Percentiles rank a stretch among this genome's conserved stretches.
These are phyloP conservation scores for Kazachstania psychrophila DNA, from an alignment of 805 yeast genomes.

Conservation along the genomic window DNA sequence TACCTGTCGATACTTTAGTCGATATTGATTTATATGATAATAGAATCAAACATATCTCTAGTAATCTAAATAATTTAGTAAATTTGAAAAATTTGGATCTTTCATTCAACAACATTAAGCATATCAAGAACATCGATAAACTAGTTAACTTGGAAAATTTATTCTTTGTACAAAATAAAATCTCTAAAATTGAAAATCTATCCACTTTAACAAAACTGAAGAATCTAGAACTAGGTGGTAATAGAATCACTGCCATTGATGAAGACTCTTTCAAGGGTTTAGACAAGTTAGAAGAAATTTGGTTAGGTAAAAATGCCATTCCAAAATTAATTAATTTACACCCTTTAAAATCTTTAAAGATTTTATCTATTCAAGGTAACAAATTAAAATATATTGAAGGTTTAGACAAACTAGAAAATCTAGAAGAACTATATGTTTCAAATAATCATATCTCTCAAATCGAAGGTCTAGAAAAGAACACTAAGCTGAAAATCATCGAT, in stretches of 20 bases:
- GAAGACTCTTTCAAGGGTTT: slow-evolving; percentile 41
- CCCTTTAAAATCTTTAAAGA: slow-evolving; percentile 50
- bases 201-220: slow-evolving; percentile 46
- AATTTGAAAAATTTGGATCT: slow-evolving; percentile 61
- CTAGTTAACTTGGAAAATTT: slow-evolving; percentile 55
- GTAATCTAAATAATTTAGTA: slow-evolving; percentile 50
- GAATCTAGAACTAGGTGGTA: slow-evolving; percentile 87
- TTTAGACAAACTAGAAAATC: slow-evolving; percentile 54
- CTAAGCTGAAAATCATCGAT: slow-evolving; percentile 64
- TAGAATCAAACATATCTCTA: slow-evolving; percentile 76
- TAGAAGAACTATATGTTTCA: slow-evolving; percentile 82
- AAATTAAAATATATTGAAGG: slow-evolving; percentile 72
- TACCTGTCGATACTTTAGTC: slow-evolving; percentile 48
- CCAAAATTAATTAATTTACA: slow-evolving; percentile 52
- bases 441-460: slow-evolving; percentile 70
- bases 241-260: slow-evolving; percentile 42
- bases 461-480: slow-evolving; percentile 68
- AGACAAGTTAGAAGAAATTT: slow-evolving; percentile 56
- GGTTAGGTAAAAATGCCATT: slow-evolving; percentile 89
- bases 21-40: slow-evolving; percentile 90
- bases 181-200: slow-evolving; percentile 60
- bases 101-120: slow-evolving; percentile 81
- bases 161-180: slow-evolving; percentile 83
- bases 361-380: slow-evolving; percentile 85
- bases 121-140: slow-evolving; percentile 66